Conservation (phyloP, 2,329 filamentous ascomycete genomes). For the Fusarium incarnatum region DNA sequence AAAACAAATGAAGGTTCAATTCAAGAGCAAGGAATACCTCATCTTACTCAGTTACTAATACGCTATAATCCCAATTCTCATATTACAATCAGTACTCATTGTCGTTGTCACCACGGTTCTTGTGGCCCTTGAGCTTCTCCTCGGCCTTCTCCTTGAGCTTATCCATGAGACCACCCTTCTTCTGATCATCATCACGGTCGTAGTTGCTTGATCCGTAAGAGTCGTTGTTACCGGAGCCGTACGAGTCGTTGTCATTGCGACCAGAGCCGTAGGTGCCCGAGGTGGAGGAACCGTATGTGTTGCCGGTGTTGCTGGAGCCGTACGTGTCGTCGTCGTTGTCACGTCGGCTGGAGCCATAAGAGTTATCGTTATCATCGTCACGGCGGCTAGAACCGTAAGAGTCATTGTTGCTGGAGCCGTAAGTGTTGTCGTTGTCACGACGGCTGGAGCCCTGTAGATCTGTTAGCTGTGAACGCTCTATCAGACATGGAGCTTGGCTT, state of each 20-base stretch:
- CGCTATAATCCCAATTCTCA: conserved; percentile 9
- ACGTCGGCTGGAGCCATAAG: no score
- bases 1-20: conserved; percentile 10
- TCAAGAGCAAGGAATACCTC: conserved; percentile 12
- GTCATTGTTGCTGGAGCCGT: neutral
- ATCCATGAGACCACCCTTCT: conserved; percentile 61
- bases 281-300: conserved; percentile 13
- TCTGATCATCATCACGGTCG: conserved; percentile 14
- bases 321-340: conserved; percentile 1
- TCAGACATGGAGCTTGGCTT: neutral
- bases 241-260: neutral
- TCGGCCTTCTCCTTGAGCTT: conserved; percentile 71
- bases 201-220: conserved; percentile 21
- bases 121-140: conserved; percentile 58
- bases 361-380: conserved; percentile 13
- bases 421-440: conserved; percentile 5
- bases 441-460: neutral
- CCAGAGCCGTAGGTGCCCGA: conserved; percentile 1
- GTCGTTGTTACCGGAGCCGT: conserved; percentile 9
- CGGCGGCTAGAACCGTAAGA: conserved; percentile 14
- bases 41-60: conserved; percentile 10
- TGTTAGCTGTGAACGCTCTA: neutral
- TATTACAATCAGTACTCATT: conserved; percentile 41
- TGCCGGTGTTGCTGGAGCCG: neutral
- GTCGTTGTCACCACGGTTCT: conserved; percentile 44